Base-by-base conservation (phyloP, 148 eudicot genomes). In the Heliamphora exappendiculata region DNA sequence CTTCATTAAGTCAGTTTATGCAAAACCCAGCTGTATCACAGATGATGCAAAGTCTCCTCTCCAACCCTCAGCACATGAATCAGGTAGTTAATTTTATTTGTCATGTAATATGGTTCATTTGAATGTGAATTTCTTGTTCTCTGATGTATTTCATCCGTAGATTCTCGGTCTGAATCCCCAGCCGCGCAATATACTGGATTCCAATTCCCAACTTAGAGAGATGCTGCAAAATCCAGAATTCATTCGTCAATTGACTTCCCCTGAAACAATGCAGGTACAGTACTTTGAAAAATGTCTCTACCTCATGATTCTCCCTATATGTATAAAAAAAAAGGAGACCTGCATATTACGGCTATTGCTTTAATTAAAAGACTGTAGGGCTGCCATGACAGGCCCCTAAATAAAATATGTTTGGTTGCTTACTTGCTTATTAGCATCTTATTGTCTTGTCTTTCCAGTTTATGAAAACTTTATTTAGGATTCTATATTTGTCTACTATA, bases 181-280 rank as follows among this genome's bases (percentile, higher is more conserved):
- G 76, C 73, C 78, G 62, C 62, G 78, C 49, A 70, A 68, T 33
- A 47, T 81, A 71, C 55, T 81, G 59, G 88, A 81, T 70, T 73
- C 86, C 74, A 81, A 76, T 77, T 74, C 88, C 50, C 86, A 83
- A 64, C 62, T 86, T 33, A 76, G 82, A 79, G 83, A 83, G 58
- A 79, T 78, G 80, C 75, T 83, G 83, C 86, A 81, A 77, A 83
- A 83, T 76, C 88, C 85, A 66, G 86, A 83, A 62, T 63, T 83
- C 39, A 59, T 81, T 59, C 82, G 84, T 34, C 85, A 80, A 58
- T 49, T 78, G 63, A 65, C 85, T 59, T 78, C 80, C 47, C 85
- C 84, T 39, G 85, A 78, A 66, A 82, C 74, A 68, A 71, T 80
- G 75, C 84, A 82, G 84, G 86, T 82, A 82, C 26, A 49, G 31